Evolutionary conservation across 2,329 filamentous ascomycete species (phyloP), one percentile per base, ranked within the genome.

Genomic region (Chaetomium globosum): DNA sequence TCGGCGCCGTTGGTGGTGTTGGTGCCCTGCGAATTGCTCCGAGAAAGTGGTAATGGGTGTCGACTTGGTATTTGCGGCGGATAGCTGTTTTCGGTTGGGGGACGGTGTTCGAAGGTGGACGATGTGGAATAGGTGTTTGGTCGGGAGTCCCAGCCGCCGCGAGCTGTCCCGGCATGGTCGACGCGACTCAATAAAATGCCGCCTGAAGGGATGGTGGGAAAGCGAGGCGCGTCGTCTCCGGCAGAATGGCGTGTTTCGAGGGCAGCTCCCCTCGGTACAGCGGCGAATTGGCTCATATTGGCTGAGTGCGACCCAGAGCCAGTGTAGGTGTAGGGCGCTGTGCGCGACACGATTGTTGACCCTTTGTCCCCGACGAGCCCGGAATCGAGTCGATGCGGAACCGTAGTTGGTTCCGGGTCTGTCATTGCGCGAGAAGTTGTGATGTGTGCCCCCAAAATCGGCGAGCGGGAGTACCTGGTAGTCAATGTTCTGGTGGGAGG

Each of bases 1-100:
- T 80, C 78, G 56, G 74, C 74, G 64, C 80, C 76, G 57, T 76
- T 78, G 23, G 77, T 76, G 23, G 72, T 70, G 63, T 59, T 77
- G 16, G 81, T 82, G 39, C 77, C 78, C 72, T 83, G 80, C 5
- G 80, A 82, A 65, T 79, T 77, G 73, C 77, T 76, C 70, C 75
- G 78, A 19, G 77, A 78, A 63, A 69, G 60, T 8, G 68, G 67
- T n/a, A 68, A 69, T 1, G 66, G 64, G 33, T 65, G 66, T 43
- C 52, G 61, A 53, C 64, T 68, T 8, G 62, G 55, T 43, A 61
- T 39, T 66, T 65, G 67, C 13, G 63, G 30, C 4, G 56, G 56
- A 21, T 23, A 13, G 43, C 10, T 49, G 36, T 26, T 53, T 59
- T 51, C 53, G 43, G 57, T 23, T 57, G 63, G 60, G 21, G 31